Base-by-base conservation (phyloP, 495 filamentous ascomycete species). In the Hypoxylon rickii region DNA sequence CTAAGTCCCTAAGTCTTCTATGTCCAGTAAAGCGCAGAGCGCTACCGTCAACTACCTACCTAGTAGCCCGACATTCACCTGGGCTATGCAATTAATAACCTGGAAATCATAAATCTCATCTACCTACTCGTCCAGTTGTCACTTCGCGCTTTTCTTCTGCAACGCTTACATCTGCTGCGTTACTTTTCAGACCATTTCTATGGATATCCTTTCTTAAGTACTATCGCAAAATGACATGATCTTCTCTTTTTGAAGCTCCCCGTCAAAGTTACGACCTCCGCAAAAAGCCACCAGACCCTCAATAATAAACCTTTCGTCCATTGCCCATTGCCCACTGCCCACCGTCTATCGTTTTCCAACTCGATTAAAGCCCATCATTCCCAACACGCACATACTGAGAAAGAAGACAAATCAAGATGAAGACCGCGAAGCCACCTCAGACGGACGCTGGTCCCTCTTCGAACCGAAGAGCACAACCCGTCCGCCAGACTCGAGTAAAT, bases 401-500 rank as follows among this genome's bases (percentile, higher is more conserved):
- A 29, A 29, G n/a, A 38, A 43, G 18, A 45, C 13, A 36, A 13
- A 17, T 29, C 43, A 72, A 60, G 8, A 83, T 82, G 80, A 83
- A 79, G 69, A 79, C 79, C 5, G 72, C 77, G 15, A 80, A 79
- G 58, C 69, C 70, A 22, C 56, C 70, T 20, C 70, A 68, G 37
- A 48, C 70, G 29, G 77, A 78, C 44, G 64, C 70, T 33, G 65
- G 66, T 39, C 60, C 69, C 16, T 65, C 73, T 31, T 77, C 79
- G 7, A 78, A 67, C 70, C 76, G 82, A 56, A 77, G 83, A 63
- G 73, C 80, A 17, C 83, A 83, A 60, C 85, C 81, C 8, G 70
- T 80, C 64, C 85, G 80, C 46, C 83, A 82, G 66, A 82, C 77
- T 48, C 83, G 81, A 62, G 79, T 73, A 42, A 82, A 79, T 65